These are phyloP conservation scores for Maudiozyma humilis DNA, from an alignment of 1,139 yeast genomes.

Conservation along the genomic window DNA sequence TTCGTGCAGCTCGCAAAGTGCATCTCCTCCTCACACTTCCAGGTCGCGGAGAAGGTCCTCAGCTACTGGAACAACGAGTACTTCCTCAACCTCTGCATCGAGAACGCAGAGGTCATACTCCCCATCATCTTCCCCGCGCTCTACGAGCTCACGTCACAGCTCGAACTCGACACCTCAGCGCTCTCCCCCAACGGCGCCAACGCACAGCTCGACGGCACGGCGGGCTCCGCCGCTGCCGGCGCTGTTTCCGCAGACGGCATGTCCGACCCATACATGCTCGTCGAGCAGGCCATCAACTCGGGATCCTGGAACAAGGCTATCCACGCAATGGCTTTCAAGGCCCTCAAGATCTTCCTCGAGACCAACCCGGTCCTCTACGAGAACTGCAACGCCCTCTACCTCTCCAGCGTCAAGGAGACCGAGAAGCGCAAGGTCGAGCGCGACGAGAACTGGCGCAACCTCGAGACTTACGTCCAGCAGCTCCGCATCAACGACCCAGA, in stretches of 20 bases:
- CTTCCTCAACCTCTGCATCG: slow-evolving; percentile 81
- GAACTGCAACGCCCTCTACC: slow-evolving; percentile 80
- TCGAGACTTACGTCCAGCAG: slow-evolving; percentile 52
- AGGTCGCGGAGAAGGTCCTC: slow-evolving; percentile 90
- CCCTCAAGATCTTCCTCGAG: slow-evolving; percentile 87
- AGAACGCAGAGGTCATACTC: slow-evolving; percentile 80
- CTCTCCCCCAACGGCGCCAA: slow-evolving; percentile 4
- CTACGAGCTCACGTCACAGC: slow-evolving; percentile 62
- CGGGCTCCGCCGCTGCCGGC: too few relatives aligned
- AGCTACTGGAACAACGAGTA: slow-evolving; percentile 94
- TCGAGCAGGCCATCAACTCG: slow-evolving; percentile 33
- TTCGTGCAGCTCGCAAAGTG: slow-evolving; percentile 92
- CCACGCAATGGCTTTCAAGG: slow-evolving; percentile 82
- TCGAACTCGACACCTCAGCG: slow-evolving; percentile 34
- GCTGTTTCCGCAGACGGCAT: slow-evolving; percentile 13
- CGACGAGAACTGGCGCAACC: slow-evolving; percentile 65
- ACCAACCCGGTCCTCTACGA: slow-evolving; percentile 87
- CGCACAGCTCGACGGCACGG: too few relatives aligned
- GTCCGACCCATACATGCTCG: slow-evolving; percentile 32
- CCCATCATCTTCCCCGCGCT: slow-evolving; percentile 89
- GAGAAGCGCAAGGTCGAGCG: slow-evolving; percentile 39
- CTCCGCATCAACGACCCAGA: slow-evolving; percentile 26
- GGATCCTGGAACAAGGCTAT: slow-evolving; percentile 83
- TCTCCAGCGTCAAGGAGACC: slow-evolving; percentile 34
- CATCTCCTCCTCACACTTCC: slow-evolving; percentile 92